Evolutionary conservation across 768 basidiomycete species (phyloP).

Genomic region (Botryobasidium botryosum): DNA sequence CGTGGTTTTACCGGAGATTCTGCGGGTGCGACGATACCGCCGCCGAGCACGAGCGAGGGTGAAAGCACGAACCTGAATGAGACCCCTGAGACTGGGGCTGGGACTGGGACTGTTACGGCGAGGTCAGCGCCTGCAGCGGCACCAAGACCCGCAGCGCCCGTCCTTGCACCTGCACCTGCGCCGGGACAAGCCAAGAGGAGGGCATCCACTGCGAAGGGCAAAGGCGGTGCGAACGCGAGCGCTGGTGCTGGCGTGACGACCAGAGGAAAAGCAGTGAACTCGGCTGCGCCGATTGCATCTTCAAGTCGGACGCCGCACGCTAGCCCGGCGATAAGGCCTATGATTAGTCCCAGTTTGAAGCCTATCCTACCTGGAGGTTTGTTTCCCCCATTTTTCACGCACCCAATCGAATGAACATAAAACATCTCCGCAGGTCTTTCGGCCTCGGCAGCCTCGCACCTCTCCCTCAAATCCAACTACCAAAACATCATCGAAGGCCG

Average conservation of each 20-base stretch:
- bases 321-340: constrained; percentile 13
- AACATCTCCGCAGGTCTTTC: constrained; percentile 6
- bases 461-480: constrained; percentile 13
- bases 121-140: constrained; percentile 1
- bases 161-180: neutral
- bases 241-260: neutral
- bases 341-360: constrained; percentile 42
- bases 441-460: constrained; percentile 12
- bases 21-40: neutral
- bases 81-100: neutral
- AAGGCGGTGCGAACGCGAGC: neutral
- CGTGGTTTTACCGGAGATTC: neutral
- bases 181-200: neutral
- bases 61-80: neutral
- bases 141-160: neutral
- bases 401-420: neutral
- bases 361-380: constrained; percentile 52
- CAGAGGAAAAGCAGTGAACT: neutral
- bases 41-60: neutral
- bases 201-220: neutral
- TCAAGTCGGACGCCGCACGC: constrained; percentile 11
- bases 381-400: neutral
- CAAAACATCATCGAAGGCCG: constrained; percentile 13
- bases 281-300: neutral
- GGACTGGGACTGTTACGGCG: neutral